Evolutionary conservation across 192 early-diverging fungal genomes (phyloP).

Genomic region (Backusella sp.): DNA sequence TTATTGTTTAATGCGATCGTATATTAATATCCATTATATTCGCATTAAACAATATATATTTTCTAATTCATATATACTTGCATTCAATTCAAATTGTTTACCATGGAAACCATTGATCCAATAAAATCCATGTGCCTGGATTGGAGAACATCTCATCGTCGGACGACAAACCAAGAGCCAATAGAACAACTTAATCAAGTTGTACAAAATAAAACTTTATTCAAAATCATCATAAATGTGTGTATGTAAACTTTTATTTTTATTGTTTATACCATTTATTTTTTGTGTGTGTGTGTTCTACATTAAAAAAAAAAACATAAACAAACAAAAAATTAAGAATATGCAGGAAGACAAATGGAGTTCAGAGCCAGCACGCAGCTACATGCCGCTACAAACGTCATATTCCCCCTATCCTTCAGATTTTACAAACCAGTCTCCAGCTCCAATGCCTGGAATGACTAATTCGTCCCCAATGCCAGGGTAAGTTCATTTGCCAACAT

Average conservation of each 20-base stretch:
- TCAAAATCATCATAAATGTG: background rate
- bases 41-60: too few relatives aligned
- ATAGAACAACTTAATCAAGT: background rate
- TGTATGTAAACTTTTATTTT: background rate
- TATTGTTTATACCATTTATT: background rate
- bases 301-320: background rate
- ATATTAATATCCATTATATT: background rate
- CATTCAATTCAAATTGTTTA: background rate
- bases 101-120: background rate
- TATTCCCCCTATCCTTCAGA: slow-evolving; percentile 9
- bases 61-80: background rate
- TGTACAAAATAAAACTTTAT: slow-evolving; percentile 4
- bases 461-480: background rate
- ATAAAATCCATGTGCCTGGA: background rate
- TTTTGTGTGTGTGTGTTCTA: background rate
- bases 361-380: background rate
- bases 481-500: background rate
- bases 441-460: background rate
- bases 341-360: slow-evolving; percentile 6
- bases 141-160: background rate
- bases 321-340: background rate
- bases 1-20: background rate
- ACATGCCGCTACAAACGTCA: slow-evolving; percentile 1
- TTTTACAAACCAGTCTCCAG: background rate
- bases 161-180: background rate